phyloP scores from a whole-genome alignment of 2,329 filamentous ascomycete species.

The Penicillium griseofulvum region DNA sequence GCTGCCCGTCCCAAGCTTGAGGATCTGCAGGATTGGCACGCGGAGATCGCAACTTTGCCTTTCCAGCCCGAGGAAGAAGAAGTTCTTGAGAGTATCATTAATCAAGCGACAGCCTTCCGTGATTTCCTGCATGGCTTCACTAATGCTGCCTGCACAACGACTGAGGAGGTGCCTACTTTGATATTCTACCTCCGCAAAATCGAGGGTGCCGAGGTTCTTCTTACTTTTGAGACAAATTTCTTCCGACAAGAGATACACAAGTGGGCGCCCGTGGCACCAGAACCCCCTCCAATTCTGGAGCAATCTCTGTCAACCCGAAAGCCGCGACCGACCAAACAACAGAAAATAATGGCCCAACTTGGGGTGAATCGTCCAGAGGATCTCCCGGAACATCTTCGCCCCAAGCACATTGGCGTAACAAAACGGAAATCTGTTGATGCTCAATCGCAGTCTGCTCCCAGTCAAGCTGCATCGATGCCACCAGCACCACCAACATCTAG shows the following conservation, averaged over 20 bases:
- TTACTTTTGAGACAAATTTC: conserved; percentile 94
- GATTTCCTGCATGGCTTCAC: conserved; percentile 77
- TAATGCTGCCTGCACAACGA: conserved; percentile 74
- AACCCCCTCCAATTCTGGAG: conserved; percentile 80
- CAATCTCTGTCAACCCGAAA: conserved; percentile 90
- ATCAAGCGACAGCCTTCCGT: conserved; percentile 79
- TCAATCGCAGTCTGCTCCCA: conserved; percentile 15
- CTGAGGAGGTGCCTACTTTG: conserved; percentile 83
- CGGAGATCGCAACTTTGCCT: conserved; percentile 74
- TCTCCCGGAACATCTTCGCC: conserved; percentile 75
- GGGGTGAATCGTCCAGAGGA: conserved; percentile 89
- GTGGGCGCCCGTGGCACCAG: conserved; percentile 85
- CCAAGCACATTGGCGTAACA: conserved; percentile 67
- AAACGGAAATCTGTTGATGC: conserved; percentile 68
- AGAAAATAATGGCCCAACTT: conserved; percentile 86
- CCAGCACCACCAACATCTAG: conserved; percentile 33
- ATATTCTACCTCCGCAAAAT: conserved; percentile 96
- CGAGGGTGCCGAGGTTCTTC: conserved; percentile 89
- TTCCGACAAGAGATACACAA: conserved; percentile 94
- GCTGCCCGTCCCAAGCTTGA: conserved; percentile 93
- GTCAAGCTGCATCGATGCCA: conserved; percentile 30
- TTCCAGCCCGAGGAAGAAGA: conserved; percentile 97
- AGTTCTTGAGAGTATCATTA: conserved; percentile 78
- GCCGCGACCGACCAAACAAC: conserved; percentile 91
- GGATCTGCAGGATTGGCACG: conserved; percentile 77